phyloP scores from a whole-genome alignment of 345 rosid species.

The Geranium brycei region DNA sequence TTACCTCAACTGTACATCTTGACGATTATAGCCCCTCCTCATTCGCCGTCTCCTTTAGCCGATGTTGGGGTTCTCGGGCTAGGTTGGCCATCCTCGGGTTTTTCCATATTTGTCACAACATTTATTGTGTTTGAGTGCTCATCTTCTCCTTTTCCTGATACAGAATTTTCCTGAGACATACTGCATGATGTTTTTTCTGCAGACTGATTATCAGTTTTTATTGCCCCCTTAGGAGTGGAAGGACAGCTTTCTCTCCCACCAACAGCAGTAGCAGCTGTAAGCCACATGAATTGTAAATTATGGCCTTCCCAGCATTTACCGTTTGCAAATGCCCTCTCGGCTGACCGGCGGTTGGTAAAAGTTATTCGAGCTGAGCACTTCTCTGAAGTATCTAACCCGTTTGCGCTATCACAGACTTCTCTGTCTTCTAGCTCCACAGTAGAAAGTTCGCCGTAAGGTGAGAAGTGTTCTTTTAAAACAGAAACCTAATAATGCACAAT shows the following conservation, averaged over 20 bases:
- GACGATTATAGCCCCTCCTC: constrained; percentile 6
- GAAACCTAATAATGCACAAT: constrained; percentile 36
- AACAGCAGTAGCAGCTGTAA: constrained; percentile 16
- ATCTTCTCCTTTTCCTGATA: constrained; percentile 25
- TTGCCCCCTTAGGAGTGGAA: constrained; percentile 12
- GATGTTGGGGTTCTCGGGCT: constrained; percentile 10
- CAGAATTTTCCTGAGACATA: constrained; percentile 20
- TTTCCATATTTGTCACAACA: constrained; percentile 11
- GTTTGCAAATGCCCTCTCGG: constrained; percentile 69
- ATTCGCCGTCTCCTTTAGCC: constrained; percentile 14
- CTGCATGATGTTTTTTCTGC: constrained; percentile 16
- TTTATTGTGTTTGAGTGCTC: constrained; percentile 27
- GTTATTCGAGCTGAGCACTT: constrained; percentile 40
- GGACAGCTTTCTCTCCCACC: constrained; percentile 21
- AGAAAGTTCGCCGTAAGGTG: constrained; percentile 55
- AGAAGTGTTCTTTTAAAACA: constrained; percentile 61
- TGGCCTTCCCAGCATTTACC: constrained; percentile 78
- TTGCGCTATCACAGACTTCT: constrained; percentile 21
- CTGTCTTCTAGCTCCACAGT: constrained; percentile 54
- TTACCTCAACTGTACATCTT: constrained; percentile 58
- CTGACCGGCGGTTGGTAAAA: constrained; percentile 48
- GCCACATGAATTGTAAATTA: constrained; percentile 57
- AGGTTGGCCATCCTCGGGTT: constrained; percentile 23
- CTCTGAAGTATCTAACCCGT: constrained; percentile 23
- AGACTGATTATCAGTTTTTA: constrained; percentile 20